Conservation (phyloP, 2,329 filamentous ascomycete species). For the Dissoconium aciculare region DNA sequence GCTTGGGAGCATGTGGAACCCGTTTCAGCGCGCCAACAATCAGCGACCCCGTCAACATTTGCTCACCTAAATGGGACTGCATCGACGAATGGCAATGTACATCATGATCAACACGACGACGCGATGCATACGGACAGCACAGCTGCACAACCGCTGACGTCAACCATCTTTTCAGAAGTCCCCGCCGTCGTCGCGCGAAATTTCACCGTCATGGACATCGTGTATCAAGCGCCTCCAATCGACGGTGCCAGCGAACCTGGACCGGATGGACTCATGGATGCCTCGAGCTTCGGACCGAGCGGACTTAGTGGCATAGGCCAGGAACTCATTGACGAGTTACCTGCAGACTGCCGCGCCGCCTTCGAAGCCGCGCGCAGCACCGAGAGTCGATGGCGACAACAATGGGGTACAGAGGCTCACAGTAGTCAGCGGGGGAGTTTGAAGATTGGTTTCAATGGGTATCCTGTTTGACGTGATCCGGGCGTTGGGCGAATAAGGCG, state of each 20-base stretch:
- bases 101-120: conserved; percentile 13
- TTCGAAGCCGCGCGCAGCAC: conserved; percentile 52
- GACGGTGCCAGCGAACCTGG: conserved; percentile 44
- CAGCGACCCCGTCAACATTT: conserved; percentile 16
- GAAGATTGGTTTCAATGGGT: conserved; percentile 35
- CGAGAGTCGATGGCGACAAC: conserved; percentile 57
- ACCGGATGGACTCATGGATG: conserved; percentile 37
- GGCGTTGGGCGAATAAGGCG: conserved; percentile 24
- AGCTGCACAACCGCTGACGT: conserved; percentile 10
- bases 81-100: conserved; percentile 11
- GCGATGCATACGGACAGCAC: conserved; percentile 9
- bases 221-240: conserved; percentile 43
- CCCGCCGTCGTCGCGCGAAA: conserved; percentile 43
- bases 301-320: conserved; percentile 50
- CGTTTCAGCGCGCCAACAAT: conserved; percentile 3
- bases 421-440: conserved; percentile 35
- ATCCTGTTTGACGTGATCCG: conserved; percentile 31
- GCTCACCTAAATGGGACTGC: conserved; percentile 13
- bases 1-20: conserved; percentile 59
- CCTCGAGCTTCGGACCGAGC: conserved; percentile 30
- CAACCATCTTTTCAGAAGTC: conserved; percentile 36
- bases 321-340: conserved; percentile 51
- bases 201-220: conserved; percentile 47
- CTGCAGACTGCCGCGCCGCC: conserved; percentile 53
- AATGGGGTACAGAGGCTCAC: conserved; percentile 55